Evolutionary conservation across 2,329 filamentous ascomycete genomes (phyloP), one percentile per base, ranked within the genome.

Genomic region (Cyanodermella asteris): DNA sequence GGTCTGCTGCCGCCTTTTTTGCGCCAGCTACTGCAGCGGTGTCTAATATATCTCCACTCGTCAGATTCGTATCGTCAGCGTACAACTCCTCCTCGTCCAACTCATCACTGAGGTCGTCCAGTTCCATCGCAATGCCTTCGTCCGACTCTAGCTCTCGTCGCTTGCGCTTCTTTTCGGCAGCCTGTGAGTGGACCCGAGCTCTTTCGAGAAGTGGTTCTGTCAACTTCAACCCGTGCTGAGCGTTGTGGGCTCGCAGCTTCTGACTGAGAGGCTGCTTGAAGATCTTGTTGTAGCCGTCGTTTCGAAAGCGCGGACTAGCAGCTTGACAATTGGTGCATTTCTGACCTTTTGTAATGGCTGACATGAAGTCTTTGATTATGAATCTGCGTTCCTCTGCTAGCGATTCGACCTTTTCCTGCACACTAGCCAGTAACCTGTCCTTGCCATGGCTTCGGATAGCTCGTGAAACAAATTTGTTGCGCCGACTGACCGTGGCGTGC

Each of bases 261-360:
- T 61, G 50, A 23, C 61, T 64, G 28, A 93, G 53, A 2, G 74
- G 58, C 42, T 76, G 87, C 43, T 84, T 72, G 47, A 94, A 97
- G 27, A 97, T 81, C 49, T 94, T 97, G 42, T 82, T 74, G 39
- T 70, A 87, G 21, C 74, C 64, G 40, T 97, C 84, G 46, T 91
- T 93, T 38, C 84, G 71, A 49, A 78, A 94, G 3, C 59, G 58
- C 7, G 81, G 82, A n/a, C n/a, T n/a, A n/a, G n/a, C n/a, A n/a
- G n/a, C 64, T 36, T 53, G 52, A 43, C 69, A 74, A 34, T 56
- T 66, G 20, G 55, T 56, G 50, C 87, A 97, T 39, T 64, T 64
- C 38, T 70, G 73, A 23, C 62, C 59, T 37, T 62, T 64, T 23
- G 64, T 64, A 27, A 93, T 72, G 15, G 71, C 64, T 26, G 63